Evolutionary conservation across 2,329 filamentous ascomycete species (phyloP).

Genomic region (Monosporascus sp.): DNA sequence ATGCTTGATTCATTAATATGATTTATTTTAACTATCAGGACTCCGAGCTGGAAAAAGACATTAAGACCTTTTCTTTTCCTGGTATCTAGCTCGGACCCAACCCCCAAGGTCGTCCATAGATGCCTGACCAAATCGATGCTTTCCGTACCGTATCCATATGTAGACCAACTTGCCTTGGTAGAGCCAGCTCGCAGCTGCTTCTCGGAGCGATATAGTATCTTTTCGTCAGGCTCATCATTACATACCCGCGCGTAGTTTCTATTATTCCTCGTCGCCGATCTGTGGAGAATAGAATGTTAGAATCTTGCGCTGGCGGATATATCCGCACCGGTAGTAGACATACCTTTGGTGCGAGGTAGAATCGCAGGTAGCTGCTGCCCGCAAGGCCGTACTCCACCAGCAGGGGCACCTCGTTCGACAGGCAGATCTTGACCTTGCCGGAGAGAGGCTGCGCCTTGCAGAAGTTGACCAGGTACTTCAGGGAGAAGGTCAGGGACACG

Average conservation of each 20-base stretch:
- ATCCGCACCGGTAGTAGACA: constrained; percentile 18
- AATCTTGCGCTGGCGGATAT: neutral
- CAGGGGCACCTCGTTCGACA: constrained; percentile 93
- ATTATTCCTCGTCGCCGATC: constrained; percentile 65
- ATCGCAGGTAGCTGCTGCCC: constrained; percentile 84
- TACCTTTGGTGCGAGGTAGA: constrained; percentile 98
- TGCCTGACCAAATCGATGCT: neutral
- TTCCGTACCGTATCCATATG: constrained; percentile 7
- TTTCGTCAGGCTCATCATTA: constrained; percentile 15
- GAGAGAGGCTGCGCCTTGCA: constrained; percentile 94
- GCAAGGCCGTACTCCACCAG: constrained; percentile 84
- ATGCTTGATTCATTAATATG: neutral
- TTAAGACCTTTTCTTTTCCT: neutral
- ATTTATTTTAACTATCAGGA: neutral
- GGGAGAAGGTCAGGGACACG: constrained; percentile 90
- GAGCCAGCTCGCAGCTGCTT: constrained; percentile 2
- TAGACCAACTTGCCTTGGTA: constrained; percentile 1
- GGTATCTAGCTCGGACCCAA: neutral
- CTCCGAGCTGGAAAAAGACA: neutral
- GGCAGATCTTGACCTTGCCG: constrained; percentile 77
- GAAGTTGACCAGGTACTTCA: constrained; percentile 99
- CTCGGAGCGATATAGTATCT: constrained; percentile 10
- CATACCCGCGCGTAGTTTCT: neutral
- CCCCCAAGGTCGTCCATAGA: neutral
- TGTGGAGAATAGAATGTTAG: constrained; percentile 35